Evolutionary conservation across 495 filamentous ascomycete species (phyloP).

Genomic region (Patellaria atrata): DNA sequence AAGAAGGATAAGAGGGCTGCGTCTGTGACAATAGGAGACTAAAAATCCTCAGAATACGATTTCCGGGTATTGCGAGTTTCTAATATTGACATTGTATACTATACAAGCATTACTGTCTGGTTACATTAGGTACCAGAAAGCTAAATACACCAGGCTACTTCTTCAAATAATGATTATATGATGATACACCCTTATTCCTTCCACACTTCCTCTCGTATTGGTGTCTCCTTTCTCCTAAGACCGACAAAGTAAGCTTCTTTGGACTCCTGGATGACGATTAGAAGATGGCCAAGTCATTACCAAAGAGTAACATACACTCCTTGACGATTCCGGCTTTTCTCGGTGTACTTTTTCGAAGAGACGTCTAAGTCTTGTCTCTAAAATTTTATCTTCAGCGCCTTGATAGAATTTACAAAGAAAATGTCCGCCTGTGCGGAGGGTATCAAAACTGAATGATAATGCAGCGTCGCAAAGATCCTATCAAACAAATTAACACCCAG

Average conservation of each 20-base stretch:
- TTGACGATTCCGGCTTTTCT: slow-evolving; percentile 80
- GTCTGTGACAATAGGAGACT: too few species aligned
- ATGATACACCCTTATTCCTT: slow-evolving; percentile 15
- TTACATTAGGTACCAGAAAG: too few species aligned
- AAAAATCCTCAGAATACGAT: too few species aligned
- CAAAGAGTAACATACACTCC: slow-evolving; percentile 46
- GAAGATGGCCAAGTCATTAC: neutral
- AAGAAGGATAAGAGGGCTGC: slow-evolving; percentile 57
- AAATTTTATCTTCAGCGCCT: slow-evolving; percentile 62
- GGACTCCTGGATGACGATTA: slow-evolving; percentile 53
- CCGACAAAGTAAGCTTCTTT: slow-evolving; percentile 80
- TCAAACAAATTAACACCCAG: neutral
- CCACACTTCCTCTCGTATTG: slow-evolving; percentile 28
- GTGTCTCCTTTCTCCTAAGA: slow-evolving; percentile 40
- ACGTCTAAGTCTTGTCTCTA: slow-evolving; percentile 56
- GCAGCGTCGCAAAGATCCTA: slow-evolving; percentile 85
- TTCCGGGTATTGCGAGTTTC: too few species aligned
- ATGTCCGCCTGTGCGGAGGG: slow-evolving; percentile 65
- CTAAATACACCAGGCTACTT: too few species aligned
- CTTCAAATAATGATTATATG: too few species aligned
- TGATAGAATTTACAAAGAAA: slow-evolving; percentile 98
- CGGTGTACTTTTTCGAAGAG: slow-evolving; percentile 67
- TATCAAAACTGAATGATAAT: slow-evolving; percentile 67
- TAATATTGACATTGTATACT: too few species aligned
- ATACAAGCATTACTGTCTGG: too few species aligned